Evolutionary conservation across 2,329 filamentous ascomycete species (phyloP), one percentile per base, ranked within the genome.

Genomic region (Thermoascus crustaceus): DNA sequence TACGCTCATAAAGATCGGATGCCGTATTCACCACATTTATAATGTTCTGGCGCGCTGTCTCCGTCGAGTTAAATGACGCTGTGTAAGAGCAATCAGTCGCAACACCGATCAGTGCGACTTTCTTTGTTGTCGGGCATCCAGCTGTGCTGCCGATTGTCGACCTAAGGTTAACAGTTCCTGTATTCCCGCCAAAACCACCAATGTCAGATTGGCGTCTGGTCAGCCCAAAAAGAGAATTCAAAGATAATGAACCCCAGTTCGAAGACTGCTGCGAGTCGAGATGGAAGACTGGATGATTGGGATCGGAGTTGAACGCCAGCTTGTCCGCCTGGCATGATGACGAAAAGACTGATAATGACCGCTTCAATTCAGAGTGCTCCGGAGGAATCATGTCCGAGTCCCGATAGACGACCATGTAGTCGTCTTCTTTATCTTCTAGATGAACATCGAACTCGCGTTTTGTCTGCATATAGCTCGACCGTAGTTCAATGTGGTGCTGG

Each of bases 81-180:
- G 80, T 86, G 56, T 96, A 96, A 6, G 78, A 84, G 67, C 91
- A 98, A 60, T 98, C 91, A 0, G 87, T 91, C 6, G 87, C 91
- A 23, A 96, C 78, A 18, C 91, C 91, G 16, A 98, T 77, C 25
- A 96, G 71, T 1, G 91, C 91, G 11, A 98, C 86, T 60, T 84
- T 93, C 47, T 87, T 78, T n/a, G 86, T 89, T 1, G 73, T 80
- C 4, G 89, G 89, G 56, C 91, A 98, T 34, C 91, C 91, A n/a
- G 65, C 57, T 0, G 82, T 83, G 40, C 76, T 81, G 31, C 91
- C 91, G 54, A 98, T 94, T 17, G 77, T 85, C 21, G 67, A 73
- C 21, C 74, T 69, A 47, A 96, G 66, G 54, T 95, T 91, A 41
- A 88, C 78, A 45, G 82, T 82, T 14, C 80, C 85, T 34, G 82